Conservation (phyloP, 345 rosid species). For the Cardamine chenopodiifolia region DNA sequence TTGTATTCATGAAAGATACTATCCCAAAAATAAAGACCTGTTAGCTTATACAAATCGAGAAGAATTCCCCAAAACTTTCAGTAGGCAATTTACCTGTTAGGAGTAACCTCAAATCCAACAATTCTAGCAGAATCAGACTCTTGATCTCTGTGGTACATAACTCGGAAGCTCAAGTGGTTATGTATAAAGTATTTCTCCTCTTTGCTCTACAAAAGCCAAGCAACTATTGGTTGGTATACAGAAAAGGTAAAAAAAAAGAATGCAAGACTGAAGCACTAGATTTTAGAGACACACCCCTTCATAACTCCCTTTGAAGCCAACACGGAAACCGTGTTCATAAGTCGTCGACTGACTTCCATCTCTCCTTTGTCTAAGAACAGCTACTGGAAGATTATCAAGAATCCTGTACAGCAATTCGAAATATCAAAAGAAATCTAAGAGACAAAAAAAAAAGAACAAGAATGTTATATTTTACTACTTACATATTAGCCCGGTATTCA, state of each 20-base stretch:
- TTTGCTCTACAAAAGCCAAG: conserved; percentile 68
- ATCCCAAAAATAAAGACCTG: conserved; percentile 32
- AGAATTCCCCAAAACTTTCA: not conserved
- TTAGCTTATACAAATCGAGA: conserved; percentile 7
- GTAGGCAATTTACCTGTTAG: conserved; percentile 62
- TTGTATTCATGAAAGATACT: conserved; percentile 95
- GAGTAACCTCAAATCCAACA: conserved; percentile 96
- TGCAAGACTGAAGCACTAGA: conserved; percentile 22
- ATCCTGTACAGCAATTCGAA: conserved; percentile 60
- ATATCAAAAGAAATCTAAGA: not conserved
- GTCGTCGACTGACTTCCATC: conserved; percentile 86
- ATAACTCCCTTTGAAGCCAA: conserved; percentile 95
- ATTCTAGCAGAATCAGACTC: conserved; percentile 86
- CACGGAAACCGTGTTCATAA: conserved; percentile 93
- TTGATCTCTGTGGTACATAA: conserved; percentile 85
- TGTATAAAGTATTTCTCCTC: conserved; percentile 93
- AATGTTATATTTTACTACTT: conserved; percentile 40
- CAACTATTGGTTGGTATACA: conserved; percentile 20
- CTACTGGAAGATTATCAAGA: conserved; percentile 97
- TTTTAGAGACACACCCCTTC: conserved; percentile 64
- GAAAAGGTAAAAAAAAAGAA: conserved; percentile 5
- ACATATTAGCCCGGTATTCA: conserved; percentile 93
- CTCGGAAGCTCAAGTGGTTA: conserved; percentile 94
- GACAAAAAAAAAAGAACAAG: not conserved
- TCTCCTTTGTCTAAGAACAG: conserved; percentile 90